Evolutionary conservation across 768 basidiomycete species (phyloP).

Genomic region (Suillus subluteus): DNA sequence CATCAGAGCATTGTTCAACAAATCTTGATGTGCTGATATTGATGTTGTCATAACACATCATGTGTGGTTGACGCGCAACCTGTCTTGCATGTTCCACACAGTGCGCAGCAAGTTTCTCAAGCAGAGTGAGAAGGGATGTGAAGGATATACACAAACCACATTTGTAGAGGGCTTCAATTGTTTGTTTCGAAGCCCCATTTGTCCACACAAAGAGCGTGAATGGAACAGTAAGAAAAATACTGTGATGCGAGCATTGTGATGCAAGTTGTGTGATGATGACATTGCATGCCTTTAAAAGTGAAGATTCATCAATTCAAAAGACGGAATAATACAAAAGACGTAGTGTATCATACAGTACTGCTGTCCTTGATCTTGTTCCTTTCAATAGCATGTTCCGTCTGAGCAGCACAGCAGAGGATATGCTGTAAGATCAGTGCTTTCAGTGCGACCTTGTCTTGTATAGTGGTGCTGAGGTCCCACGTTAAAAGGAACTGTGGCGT

Average conservation of each 20-base stretch:
- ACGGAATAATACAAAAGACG: too few relatives aligned
- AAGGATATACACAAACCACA: neutral
- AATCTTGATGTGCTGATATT: neutral
- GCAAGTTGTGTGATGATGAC: neutral
- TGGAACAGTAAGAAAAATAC: neutral
- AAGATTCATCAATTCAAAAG: too few relatives aligned
- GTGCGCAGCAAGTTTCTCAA: neutral
- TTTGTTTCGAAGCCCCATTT: neutral
- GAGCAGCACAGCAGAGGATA: neutral
- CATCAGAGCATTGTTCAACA: neutral
- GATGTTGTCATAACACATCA: neutral
- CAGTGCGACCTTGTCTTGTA: too few relatives aligned
- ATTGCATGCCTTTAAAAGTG: too few relatives aligned
- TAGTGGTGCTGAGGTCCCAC: too few relatives aligned
- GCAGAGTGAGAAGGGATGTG: neutral
- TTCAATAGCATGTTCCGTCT: neutral
- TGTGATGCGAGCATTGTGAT: neutral
- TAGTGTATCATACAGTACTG: constrained; percentile 1
- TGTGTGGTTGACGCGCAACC: neutral
- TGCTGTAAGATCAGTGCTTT: too few relatives aligned
- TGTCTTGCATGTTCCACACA: neutral
- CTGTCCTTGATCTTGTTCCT: neutral
- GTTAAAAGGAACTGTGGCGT: too few relatives aligned
- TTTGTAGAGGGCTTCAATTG: neutral
- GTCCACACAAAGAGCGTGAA: neutral